Conservation (phyloP, 2,329 filamentous ascomycete genomes). For the Ascochyta lentis region DNA sequence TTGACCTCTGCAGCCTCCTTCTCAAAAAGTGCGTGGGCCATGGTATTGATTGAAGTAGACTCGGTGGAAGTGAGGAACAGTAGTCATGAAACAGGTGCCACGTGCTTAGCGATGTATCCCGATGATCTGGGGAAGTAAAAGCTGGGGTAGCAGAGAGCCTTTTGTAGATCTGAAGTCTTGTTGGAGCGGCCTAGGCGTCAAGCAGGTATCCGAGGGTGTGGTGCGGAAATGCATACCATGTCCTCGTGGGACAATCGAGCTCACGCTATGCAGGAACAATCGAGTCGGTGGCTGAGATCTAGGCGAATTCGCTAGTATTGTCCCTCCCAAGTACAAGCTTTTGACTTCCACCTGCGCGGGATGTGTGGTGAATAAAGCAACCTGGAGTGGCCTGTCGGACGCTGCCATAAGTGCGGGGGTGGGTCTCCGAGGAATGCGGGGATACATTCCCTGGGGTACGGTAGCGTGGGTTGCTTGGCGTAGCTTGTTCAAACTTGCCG, state of each 20-base stretch:
- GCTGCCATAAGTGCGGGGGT: not conserved
- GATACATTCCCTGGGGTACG: not conserved
- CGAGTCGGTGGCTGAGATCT: not conserved
- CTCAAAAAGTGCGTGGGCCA: constrained; percentile 1
- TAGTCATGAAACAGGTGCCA: not conserved
- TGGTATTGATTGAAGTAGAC: constrained; percentile 1
- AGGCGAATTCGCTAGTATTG: not conserved
- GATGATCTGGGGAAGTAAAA: constrained; percentile 10
- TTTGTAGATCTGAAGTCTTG: not conserved
- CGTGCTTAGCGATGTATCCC: not conserved
- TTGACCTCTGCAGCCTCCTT: constrained; percentile 1
- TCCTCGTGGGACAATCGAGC: not conserved
- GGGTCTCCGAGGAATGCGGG: not conserved
- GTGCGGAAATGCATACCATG: constrained; percentile 1
- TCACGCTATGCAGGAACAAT: not conserved
- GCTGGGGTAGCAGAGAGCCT: constrained; percentile 1
- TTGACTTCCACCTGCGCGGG: not conserved
- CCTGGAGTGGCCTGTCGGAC: not conserved
- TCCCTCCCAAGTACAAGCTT: not conserved
- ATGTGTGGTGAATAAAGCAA: not conserved
- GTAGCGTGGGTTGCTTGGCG: not conserved
- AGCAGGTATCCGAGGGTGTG: not conserved
- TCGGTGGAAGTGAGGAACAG: constrained; percentile 1
- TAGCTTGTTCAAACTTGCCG: not conserved
- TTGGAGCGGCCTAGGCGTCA: not conserved